Evolutionary conservation across 352 stramenopile species (phyloP), one percentile per base, ranked within the genome.

Genomic region (Phytophthora sojae): DNA sequence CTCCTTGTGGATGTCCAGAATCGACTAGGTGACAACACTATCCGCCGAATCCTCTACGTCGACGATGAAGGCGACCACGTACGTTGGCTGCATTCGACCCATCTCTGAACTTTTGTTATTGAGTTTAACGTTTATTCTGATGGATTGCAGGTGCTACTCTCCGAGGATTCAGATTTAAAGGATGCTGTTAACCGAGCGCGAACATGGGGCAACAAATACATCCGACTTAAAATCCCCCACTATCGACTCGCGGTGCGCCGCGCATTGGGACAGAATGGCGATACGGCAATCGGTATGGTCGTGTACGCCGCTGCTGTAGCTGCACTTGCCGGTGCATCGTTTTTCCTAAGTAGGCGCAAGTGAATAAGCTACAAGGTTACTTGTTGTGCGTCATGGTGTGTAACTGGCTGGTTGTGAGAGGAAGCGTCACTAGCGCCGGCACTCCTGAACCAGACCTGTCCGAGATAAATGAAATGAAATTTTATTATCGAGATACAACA

Each of bases 141-240:
- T 63, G 7, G 6, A 8, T 57, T 64, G 25, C 61, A 94, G 82
- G 75, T 96, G 12, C 50, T 96, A 17, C 72, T 96, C 17, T 94
- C 92, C 30, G 86, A 85, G 12, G 86, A 96, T 66, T 79, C 86
- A 4, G 89, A 96, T 55, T 75, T 96, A 17, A 92, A 93, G 59
- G 85, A 95, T 50, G 88, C 88, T 6, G 89, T 96, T 9, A 85
- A 83, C 17, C 81, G 85, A 56, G 89, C 89, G 6, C 86, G 85
- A 14, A 93, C 77, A 54, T 95, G 87, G 79, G 86, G 85, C 30
- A 94, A 93, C 76, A 94, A 95, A 64, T 95, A 95, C 61, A 85
- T 96, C 51, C 85, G 86, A 0, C 72, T 96, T 3, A 88, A 89
- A 37, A 72, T 95, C 30, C 77, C 83, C 49, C 81, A 89, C 25